Evolutionary conservation across 108 stramenopile genomes (phyloP).

Genomic region (Conticribra guillardii): DNA sequence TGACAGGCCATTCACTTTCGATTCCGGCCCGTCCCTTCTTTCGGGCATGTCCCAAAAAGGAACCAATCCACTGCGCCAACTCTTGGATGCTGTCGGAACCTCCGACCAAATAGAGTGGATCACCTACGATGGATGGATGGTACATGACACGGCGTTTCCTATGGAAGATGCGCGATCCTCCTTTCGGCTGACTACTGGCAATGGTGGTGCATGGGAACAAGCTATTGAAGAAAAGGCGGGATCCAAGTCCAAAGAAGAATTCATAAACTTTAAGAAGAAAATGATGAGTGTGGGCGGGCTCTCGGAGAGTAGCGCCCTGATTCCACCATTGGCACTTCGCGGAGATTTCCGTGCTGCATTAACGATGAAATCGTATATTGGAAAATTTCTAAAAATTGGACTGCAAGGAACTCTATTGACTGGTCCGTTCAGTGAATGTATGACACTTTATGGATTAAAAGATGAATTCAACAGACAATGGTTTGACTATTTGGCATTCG

Average conservation of each 20-base stretch:
- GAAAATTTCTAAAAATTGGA: slow-evolving; percentile 72
- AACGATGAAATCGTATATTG: slow-evolving; percentile 52
- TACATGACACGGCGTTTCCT: slow-evolving; percentile 61
- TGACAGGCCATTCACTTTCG: slow-evolving; percentile 58
- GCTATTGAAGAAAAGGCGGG: slow-evolving; percentile 71
- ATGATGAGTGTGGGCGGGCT: slow-evolving; percentile 58
- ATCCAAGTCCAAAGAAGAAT: slow-evolving; percentile 38
- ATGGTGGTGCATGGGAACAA: slow-evolving; percentile 55
- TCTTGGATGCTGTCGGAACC: slow-evolving; percentile 85
- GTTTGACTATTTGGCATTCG: slow-evolving; percentile 88
- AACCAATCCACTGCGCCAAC: slow-evolving; percentile 86
- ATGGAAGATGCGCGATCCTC: slow-evolving; percentile 41
- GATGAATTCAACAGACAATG: slow-evolving; percentile 66
- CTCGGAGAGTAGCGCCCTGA: slow-evolving; percentile 61
- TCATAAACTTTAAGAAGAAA: slow-evolving; percentile 51
- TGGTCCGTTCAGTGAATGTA: slow-evolving; percentile 65
- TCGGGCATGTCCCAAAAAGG: slow-evolving; percentile 56
- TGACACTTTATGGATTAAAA: slow-evolving; percentile 56
- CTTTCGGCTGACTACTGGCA: slow-evolving; percentile 68
- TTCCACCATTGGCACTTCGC: slow-evolving; percentile 81
- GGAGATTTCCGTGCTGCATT: slow-evolving; percentile 51
- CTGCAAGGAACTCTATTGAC: slow-evolving; percentile 63
- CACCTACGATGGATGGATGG: slow-evolving; percentile 71
- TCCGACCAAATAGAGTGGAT: slow-evolving; percentile 56
- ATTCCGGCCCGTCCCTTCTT: slow-evolving; percentile 73